A percentile compares a stretch with the other conserved stretches of the same genome.
Conservation (phyloP, 306 rosid genomes). For the Cucumis cinereus region DNA sequence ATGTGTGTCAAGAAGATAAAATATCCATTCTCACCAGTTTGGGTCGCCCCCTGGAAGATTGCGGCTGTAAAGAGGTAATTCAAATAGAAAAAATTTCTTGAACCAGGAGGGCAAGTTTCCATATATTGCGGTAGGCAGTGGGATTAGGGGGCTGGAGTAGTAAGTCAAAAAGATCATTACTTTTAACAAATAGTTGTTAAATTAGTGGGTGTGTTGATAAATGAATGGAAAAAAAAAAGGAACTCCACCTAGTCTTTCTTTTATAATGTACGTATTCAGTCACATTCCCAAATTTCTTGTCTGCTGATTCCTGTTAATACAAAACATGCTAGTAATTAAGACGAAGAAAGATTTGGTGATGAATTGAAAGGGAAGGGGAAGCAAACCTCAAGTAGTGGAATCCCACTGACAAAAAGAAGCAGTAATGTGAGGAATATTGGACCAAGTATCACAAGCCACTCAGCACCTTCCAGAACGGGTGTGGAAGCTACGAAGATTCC, state of each 20-base stretch:
- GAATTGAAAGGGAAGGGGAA: slow-evolving; percentile 4
- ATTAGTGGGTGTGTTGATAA: neutral
- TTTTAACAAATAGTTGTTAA: neutral
- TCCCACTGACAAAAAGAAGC: slow-evolving; percentile 94
- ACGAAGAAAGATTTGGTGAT: slow-evolving; percentile 1
- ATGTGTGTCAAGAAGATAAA: neutral
- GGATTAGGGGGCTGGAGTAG: slow-evolving; percentile 79
- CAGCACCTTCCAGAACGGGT: slow-evolving; percentile 59
- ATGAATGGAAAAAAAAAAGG: slow-evolving; percentile 3
- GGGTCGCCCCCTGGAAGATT: slow-evolving; percentile 35
- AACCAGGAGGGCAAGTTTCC: slow-evolving; percentile 76
- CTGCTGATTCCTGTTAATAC: slow-evolving; percentile 64
- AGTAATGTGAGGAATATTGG: slow-evolving; percentile 70
- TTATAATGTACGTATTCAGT: slow-evolving; percentile 58
- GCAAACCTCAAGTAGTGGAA: slow-evolving; percentile 89
- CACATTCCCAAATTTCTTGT: slow-evolving; percentile 77
- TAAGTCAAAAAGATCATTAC: neutral
- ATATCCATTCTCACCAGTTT: slow-evolving; percentile 47
- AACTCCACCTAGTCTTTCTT: slow-evolving; percentile 52
- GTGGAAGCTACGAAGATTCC: slow-evolving; percentile 82
- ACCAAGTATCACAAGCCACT: slow-evolving; percentile 83
- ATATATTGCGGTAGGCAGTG: slow-evolving; percentile 47
- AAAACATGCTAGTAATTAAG: neutral
- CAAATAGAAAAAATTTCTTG: slow-evolving; percentile 57
- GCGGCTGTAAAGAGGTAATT: slow-evolving; percentile 70